Base-by-base conservation (phyloP, 768 basidiomycete species). In the Leccinum imitatum region DNA sequence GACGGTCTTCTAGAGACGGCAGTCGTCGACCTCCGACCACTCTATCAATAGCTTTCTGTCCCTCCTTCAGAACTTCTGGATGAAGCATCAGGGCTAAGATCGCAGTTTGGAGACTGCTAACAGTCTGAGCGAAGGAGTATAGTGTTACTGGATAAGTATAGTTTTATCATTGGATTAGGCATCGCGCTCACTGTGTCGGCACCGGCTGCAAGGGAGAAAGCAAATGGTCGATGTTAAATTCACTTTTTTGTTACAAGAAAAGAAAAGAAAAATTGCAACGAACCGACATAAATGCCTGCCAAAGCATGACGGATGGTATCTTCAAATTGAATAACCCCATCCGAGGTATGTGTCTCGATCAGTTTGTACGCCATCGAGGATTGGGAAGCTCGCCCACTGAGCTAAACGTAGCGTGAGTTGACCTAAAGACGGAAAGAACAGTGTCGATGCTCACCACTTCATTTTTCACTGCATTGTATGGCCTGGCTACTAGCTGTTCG, bases 301-400 rank as follows among this genome's bases (percentile, higher is more conserved):
- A 53, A 53, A n/a, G 58, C 58, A 27, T 53, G 58, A 35, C 58
- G 52, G 17, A 58, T 53, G 7, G 39, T 58, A 17, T 53, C 58
- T 47, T 58, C 58, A 19, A 25, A 5, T 47, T 46, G 51, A 46
- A 58, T 19, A 3, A 53, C 44, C 31, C 58, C 58, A 23, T 58
- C 31, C 13, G 44, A 58, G 10, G 11, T 8, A 37, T 58, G 44
- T 13, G 52, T 8, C 31, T 35, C 21, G 23, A 58, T 58, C 52
- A 58, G 11, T 17, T 35, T 58, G 31, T 58, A 44, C 14, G 58
- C 58, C 58, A 58, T 58, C 31, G 58, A 58, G 14, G 37, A 57
- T 19, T 57, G 35, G n/a, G 50, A 53, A 15, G 46, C 51, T 9
- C 52, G 51, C 35, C 58, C 58, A 39, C 31, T 53, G 23, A 58